Evolutionary conservation across 2,329 filamentous ascomycete genomes (phyloP), one percentile per base, ranked within the genome.

Genomic region (Paraphoma sp.): DNA sequence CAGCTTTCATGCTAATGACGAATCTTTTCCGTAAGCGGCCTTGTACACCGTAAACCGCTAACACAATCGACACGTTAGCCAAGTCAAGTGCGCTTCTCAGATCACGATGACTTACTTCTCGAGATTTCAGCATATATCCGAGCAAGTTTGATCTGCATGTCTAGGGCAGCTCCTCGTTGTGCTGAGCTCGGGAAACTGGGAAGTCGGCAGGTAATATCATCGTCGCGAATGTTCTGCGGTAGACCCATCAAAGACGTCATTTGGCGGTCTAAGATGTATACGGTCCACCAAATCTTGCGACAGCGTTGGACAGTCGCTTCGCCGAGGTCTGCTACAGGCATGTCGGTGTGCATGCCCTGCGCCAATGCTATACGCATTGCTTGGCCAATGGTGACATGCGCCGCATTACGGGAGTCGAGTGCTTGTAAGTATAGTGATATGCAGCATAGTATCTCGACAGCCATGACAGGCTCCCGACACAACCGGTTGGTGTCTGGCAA

Each of bases 231-330:
- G 0, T 81, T 79, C 45, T 81, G 77, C 0, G 84, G 83, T 0
- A 84, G 58, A 0, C 83, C 83, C 79, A 85, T 83, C 2, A 85
- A 59, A 0, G 82, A 82, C 1, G 82, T 82, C 77, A 85, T 83
- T 59, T 85, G 79, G 2, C 83, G 77, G 51, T 85, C 83, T 1
- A 85, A 68, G 1, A 85, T 75, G 41, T 83, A 84, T 0, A 84
- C 75, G 0, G 83, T 85, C 82, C 83, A 85, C 82, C 82, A 86
- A 9, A 83, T 75, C 33, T 78, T 79, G 1, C 82, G 80, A 49
- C 79, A 81, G 48, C 83, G 69, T 56, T 84, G 77, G 0, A 82
- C 78, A 1, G 76, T 62, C 0, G 64, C 56, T 1, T 79, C 76
- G 0, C 79, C 78, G 0, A 84, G 59, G 18, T 80, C 72, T 1